phyloP scores from a whole-genome alignment of 2,329 filamentous ascomycete genomes.

The Sphaerulina populicola region DNA sequence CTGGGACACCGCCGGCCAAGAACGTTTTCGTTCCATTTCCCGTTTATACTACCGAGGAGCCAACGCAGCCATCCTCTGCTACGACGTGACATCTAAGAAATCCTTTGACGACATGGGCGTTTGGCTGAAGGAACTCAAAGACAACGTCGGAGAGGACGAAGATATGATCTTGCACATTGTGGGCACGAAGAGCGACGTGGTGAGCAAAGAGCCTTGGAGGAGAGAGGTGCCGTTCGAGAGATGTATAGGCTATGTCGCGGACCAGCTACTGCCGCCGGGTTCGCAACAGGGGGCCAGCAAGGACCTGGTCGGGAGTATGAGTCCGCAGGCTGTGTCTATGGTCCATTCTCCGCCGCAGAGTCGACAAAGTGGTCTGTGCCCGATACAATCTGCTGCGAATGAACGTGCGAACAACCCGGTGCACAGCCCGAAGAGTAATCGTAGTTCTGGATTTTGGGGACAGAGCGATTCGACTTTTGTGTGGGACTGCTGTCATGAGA shows the following conservation, averaged over 20 bases:
- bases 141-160: constrained; percentile 34
- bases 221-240: constrained; percentile 88
- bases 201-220: constrained; percentile 67
- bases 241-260: constrained; percentile 90
- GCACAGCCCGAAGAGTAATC: constrained; percentile 40
- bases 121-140: constrained; percentile 53
- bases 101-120: constrained; percentile 88
- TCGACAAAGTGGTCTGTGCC: constrained; percentile 38
- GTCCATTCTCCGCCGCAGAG: constrained; percentile 14
- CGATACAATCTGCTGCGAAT: constrained; percentile 35
- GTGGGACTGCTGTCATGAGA: constrained; percentile 97
- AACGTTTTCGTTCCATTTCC: constrained; percentile 89
- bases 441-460: constrained; percentile 73
- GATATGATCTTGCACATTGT: constrained; percentile 90
- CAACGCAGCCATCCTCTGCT: constrained; percentile 88
- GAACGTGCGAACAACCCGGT: background rate
- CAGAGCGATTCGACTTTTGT: constrained; percentile 54
- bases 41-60: constrained; percentile 94
- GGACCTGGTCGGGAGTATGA: constrained; percentile 8
- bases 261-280: constrained; percentile 63
- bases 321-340: constrained; percentile 1
- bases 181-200: constrained; percentile 86
- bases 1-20: constrained; percentile 93
- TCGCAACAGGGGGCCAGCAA: background rate
- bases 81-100: constrained; percentile 78